phyloP scores from a whole-genome alignment of 352 stramenopile genomes.

The Pythium sukuiense region DNA sequence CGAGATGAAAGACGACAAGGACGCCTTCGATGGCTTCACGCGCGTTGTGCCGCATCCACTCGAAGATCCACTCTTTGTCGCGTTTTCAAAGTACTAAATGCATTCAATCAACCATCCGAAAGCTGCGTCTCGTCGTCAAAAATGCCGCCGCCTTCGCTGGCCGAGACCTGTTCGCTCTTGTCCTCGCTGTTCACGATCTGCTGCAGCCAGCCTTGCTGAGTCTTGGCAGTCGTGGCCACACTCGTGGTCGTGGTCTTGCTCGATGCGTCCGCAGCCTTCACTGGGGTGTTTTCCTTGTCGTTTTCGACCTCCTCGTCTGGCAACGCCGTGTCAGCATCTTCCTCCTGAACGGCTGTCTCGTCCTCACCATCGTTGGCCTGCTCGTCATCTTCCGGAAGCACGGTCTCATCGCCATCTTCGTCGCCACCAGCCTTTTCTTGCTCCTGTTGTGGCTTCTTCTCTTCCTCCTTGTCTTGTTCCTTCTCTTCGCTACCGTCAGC shows the following conservation, averaged over 20 bases:
- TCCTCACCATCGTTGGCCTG: neutral
- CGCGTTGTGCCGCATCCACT: constrained; percentile 48
- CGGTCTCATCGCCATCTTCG: constrained; percentile 11
- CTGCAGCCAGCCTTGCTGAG: constrained; percentile 25
- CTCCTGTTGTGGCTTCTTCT: neutral
- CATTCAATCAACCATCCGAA: constrained; percentile 19
- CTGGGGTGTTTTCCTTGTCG: constrained; percentile 22
- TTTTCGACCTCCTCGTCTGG: constrained; percentile 9
- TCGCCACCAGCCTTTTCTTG: constrained; percentile 8
- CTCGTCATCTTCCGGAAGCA: constrained; percentile 14
- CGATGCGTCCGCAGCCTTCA: neutral
- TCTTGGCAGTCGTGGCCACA: constrained; percentile 12
- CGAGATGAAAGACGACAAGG: constrained; percentile 74
- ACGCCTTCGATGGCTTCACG: constrained; percentile 60
- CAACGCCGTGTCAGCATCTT: neutral
- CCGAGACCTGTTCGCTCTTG: constrained; percentile 28
- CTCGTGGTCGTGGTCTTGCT: neutral
- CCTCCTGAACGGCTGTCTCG: neutral
- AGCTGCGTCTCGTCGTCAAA: constrained; percentile 47
- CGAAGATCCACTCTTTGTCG: constrained; percentile 66
- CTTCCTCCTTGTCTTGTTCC: neutral
- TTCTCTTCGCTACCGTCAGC: constrained; percentile 2
- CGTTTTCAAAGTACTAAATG: constrained; percentile 42
- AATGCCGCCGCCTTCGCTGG: constrained; percentile 30
- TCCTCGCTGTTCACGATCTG: constrained; percentile 19